Evolutionary conservation across 192 early-diverging fungal genomes (phyloP).

Genomic region (Dissophora globulifera): DNA sequence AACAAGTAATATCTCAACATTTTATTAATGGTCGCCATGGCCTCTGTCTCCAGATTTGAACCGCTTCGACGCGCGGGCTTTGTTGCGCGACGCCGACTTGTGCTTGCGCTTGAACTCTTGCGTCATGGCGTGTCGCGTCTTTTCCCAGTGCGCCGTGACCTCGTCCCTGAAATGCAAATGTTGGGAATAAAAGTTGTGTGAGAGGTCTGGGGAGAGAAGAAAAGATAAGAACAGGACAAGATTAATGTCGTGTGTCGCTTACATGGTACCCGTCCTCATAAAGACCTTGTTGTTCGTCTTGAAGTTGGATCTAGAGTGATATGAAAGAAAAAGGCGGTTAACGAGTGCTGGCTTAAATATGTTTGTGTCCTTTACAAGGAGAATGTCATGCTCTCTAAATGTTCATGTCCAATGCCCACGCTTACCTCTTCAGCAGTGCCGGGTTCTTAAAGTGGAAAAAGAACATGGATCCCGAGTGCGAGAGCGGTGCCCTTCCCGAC

Average conservation of each 20-base stretch:
- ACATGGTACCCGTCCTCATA: conserved; percentile 57
- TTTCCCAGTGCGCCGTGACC: conserved; percentile 65
- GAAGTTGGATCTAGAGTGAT: conserved; percentile 33
- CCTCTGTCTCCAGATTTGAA: conserved; percentile 11
- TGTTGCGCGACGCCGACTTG: conserved; percentile 60
- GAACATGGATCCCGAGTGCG: conserved; percentile 51
- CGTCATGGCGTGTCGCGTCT: conserved; percentile 63
- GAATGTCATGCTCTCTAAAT: too few relatives aligned
- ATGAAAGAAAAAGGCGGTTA: not conserved
- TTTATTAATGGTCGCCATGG: conserved; percentile 1
- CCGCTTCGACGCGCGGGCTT: conserved; percentile 41
- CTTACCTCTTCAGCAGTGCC: conserved; percentile 46
- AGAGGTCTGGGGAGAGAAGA: too few relatives aligned
- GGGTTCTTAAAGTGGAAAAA: conserved; percentile 59
- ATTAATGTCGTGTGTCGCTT: conserved; percentile 33
- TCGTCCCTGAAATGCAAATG: conserved; percentile 57
- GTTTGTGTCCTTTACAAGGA: too few relatives aligned
- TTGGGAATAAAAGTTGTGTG: too few relatives aligned
- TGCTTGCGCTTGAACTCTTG: conserved; percentile 75
- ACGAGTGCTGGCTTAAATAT: too few relatives aligned
- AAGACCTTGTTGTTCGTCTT: conserved; percentile 56
- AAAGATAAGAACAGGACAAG: too few relatives aligned
- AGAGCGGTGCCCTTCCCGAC: conserved; percentile 16
- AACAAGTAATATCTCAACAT: too few relatives aligned
- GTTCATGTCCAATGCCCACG: too few relatives aligned